These are phyloP conservation scores for Chrysoporthe austroafricana DNA, from an alignment of 2,329 filamentous ascomycete genomes.

Conservation along the genomic window DNA sequence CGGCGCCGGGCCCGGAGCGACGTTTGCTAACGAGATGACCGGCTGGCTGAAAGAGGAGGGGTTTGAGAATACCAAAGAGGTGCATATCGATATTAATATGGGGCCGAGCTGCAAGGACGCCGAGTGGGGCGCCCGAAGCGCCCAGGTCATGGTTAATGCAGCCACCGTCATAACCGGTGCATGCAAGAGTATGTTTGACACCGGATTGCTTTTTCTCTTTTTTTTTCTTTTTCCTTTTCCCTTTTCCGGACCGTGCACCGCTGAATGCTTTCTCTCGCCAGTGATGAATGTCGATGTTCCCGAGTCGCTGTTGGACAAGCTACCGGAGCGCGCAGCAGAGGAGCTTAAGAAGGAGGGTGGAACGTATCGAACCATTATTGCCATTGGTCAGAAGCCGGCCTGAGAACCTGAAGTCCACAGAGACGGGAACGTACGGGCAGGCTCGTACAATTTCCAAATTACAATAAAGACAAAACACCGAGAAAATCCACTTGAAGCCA, in stretches of 20 bases:
- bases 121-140: conserved; percentile 3
- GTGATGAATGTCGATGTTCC: background rate
- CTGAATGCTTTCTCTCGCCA: background rate
- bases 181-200: background rate
- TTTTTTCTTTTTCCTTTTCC: background rate
- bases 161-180: conserved; percentile 1
- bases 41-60: background rate
- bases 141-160: background rate
- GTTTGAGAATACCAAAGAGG: background rate
- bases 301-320: background rate
- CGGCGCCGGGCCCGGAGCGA: background rate
- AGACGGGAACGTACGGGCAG: no score
- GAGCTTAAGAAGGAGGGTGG: conserved; percentile 11
- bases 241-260: background rate
- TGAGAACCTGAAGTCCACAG: no score
- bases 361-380: conserved; percentile 7
- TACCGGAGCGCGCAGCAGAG: conserved; percentile 2
- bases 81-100: background rate
- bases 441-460: no score
- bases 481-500: no score
- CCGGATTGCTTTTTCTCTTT: no score
- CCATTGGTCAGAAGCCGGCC: conserved; percentile 8
- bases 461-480: no score
- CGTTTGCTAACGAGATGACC: background rate
- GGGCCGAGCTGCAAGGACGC: conserved; percentile 1